phyloP scores from a whole-genome alignment of 805 yeast genomes.

The Brettanomyces anomalus region DNA sequence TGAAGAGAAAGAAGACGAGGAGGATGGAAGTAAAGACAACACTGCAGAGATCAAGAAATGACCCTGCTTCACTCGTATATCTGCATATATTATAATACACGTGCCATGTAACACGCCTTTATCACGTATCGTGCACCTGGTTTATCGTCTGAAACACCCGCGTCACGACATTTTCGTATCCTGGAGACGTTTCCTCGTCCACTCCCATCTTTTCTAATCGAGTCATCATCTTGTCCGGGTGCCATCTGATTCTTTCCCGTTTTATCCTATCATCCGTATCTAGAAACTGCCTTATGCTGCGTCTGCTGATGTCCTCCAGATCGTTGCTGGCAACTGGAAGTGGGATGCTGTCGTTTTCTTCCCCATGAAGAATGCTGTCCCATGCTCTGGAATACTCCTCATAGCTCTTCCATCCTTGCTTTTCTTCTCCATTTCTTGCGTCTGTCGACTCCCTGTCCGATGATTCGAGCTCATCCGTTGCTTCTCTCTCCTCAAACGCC shows the following conservation, averaged over 20 bases:
- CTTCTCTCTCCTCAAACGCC: too few species aligned
- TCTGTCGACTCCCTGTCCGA: too few species aligned
- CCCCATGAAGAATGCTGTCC: slow-evolving; percentile 12
- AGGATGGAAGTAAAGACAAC: not conserved
- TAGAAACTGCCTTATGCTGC: slow-evolving; percentile 12
- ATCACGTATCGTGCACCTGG: slow-evolving; percentile 11
- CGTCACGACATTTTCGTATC: slow-evolving; percentile 20
- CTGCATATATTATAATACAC: slow-evolving; percentile 3
- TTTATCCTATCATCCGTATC: slow-evolving; percentile 21
- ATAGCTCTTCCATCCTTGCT: not conserved
- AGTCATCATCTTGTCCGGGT: slow-evolving; percentile 52
- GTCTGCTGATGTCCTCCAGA: slow-evolving; percentile 8
- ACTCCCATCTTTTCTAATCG: slow-evolving; percentile 7
- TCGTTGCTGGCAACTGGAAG: slow-evolving; percentile 13
- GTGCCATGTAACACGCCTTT: not conserved
- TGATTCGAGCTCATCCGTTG: too few species aligned
- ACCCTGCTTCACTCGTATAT: slow-evolving; percentile 1
- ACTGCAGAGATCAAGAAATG: slow-evolving; percentile 5
- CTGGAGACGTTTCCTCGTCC: not conserved
- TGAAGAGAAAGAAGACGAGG: slow-evolving; percentile 8
- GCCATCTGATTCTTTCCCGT: slow-evolving; percentile 56
- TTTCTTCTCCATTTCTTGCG: too few species aligned
- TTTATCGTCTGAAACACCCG: slow-evolving; percentile 35
- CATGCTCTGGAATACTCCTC: slow-evolving; percentile 20
- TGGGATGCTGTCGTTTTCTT: slow-evolving; percentile 5